These are phyloP conservation scores for Erodium moschatum DNA, from an alignment of 441 rosid species.

Conservation along the genomic window DNA sequence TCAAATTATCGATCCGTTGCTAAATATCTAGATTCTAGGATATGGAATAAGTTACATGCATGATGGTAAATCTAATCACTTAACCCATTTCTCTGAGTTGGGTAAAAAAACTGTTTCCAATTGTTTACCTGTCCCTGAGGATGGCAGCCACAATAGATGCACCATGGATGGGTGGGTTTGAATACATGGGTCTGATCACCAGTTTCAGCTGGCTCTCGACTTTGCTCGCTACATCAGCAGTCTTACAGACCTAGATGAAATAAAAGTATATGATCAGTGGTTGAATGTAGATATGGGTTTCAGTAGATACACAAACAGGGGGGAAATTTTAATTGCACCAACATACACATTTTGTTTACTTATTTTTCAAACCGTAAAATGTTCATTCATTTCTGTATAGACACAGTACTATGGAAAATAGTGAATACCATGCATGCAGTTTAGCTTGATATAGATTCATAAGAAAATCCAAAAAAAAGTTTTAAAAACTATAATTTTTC, in stretches of 20 bases:
- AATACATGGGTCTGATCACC: slow-evolving; percentile 88
- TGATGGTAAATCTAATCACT: too few species aligned
- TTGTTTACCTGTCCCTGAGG: slow-evolving; percentile 50
- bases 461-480: background rate
- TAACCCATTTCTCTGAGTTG: background rate
- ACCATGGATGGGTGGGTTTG: slow-evolving; percentile 90
- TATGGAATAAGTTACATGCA: background rate
- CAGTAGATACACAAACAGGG: background rate
- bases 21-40: background rate
- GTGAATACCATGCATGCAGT: too few species aligned
- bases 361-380: background rate
- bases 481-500: background rate
- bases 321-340: background rate
- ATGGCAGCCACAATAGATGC: slow-evolving; percentile 77
- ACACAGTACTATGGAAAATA: too few species aligned
- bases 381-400: background rate
- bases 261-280: background rate
- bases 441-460: background rate
- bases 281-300: background rate
- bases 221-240: slow-evolving; percentile 66
- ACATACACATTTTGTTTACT: background rate
- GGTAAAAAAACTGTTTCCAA: background rate
- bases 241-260: slow-evolving; percentile 58
- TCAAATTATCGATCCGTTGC: too few species aligned
- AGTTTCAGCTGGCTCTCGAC: slow-evolving; percentile 91